phyloP scores from a whole-genome alignment of 371 early-diverging fungal species.

The Blakeslea trispora region DNA sequence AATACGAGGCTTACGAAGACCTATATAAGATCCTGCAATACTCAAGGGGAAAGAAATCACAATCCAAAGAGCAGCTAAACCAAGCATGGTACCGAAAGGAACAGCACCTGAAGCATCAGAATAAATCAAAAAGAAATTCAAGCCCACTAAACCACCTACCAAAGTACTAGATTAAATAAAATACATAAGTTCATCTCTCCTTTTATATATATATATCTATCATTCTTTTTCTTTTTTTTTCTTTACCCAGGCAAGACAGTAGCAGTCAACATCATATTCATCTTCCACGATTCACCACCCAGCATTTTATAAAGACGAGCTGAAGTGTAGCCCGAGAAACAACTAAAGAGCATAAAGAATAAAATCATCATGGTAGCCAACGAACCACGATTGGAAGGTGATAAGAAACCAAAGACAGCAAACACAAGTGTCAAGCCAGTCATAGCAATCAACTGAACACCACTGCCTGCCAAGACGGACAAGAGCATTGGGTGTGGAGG shows the following conservation, averaged over 20 bases:
- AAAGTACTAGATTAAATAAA: no score
- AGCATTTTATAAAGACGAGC: constrained; percentile 93
- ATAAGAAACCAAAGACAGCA: constrained; percentile 95
- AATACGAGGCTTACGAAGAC: constrained; percentile 83
- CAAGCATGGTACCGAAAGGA: constrained; percentile 89
- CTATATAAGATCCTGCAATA: constrained; percentile 91
- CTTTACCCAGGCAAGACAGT: constrained; percentile 73
- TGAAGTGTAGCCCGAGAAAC: constrained; percentile 86
- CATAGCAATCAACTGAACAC: constrained; percentile 91
- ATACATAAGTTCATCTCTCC: no score
- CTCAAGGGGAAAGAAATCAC: constrained; percentile 87
- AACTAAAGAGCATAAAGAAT: constrained; percentile 87
- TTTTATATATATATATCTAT: no score
- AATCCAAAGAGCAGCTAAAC: constrained; percentile 85
- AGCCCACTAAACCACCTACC: constrained; percentile 65
- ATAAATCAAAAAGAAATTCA: constrained; percentile 91
- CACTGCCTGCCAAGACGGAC: constrained; percentile 88
- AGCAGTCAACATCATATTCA: constrained; percentile 81
- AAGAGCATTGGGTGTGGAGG: constrained; percentile 79
- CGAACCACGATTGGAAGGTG: constrained; percentile 93
- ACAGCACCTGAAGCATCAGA: constrained; percentile 91
- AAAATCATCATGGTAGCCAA: constrained; percentile 87
- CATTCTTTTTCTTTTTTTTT: constrained; percentile 3
- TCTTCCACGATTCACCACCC: constrained; percentile 86
- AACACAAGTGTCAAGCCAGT: constrained; percentile 79